These are phyloP conservation scores for Aspergillus incahuasiensis DNA, from an alignment of 495 filamentous ascomycete genomes.

Conservation along the genomic window DNA sequence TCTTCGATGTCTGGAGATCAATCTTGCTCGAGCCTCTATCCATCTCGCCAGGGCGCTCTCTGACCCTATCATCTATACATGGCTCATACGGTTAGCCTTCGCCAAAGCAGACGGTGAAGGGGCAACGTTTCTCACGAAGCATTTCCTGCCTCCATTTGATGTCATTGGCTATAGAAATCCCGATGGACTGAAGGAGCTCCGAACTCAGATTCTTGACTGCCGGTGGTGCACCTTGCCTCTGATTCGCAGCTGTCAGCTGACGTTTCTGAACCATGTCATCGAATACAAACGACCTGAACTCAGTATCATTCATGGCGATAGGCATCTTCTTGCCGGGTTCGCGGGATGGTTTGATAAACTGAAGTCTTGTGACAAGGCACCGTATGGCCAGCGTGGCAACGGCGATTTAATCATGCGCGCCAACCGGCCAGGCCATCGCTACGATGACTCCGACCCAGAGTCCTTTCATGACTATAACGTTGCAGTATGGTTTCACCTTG, in stretches of 20 bases:
- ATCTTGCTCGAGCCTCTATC: slow-evolving; percentile 44
- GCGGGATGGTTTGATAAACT: slow-evolving; percentile 20
- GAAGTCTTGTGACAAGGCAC: slow-evolving; percentile 13
- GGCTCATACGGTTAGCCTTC: slow-evolving; percentile 42
- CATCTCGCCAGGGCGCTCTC: slow-evolving; percentile 31
- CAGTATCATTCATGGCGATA: slow-evolving; percentile 22
- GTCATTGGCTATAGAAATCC: slow-evolving; percentile 26
- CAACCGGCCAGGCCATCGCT: slow-evolving; percentile 9
- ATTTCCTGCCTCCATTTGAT: slow-evolving; percentile 36
- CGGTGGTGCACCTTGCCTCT: slow-evolving; percentile 43
- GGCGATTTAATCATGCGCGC: slow-evolving; percentile 29
- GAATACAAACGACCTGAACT: slow-evolving; percentile 23
- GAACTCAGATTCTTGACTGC: slow-evolving; percentile 35
- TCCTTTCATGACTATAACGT: slow-evolving; percentile 17
- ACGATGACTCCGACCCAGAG: slow-evolving; percentile 8
- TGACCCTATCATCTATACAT: slow-evolving; percentile 35
- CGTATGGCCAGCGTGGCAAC: slow-evolving; percentile 23
- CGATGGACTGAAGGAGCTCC: slow-evolving; percentile 23
- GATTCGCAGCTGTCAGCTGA: slow-evolving; percentile 37
- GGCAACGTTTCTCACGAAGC: slow-evolving; percentile 29
- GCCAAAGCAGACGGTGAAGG: slow-evolving; percentile 33
- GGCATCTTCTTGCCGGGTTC: slow-evolving; percentile 15
- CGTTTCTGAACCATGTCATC: slow-evolving; percentile 34
- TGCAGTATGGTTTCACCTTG: slow-evolving; percentile 36
- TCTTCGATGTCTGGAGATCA: slow-evolving; percentile 45